Evolutionary conservation across 2,329 filamentous ascomycete genomes (phyloP), one percentile per base, ranked within the genome.

Genomic region (Escovopsis sp.): DNA sequence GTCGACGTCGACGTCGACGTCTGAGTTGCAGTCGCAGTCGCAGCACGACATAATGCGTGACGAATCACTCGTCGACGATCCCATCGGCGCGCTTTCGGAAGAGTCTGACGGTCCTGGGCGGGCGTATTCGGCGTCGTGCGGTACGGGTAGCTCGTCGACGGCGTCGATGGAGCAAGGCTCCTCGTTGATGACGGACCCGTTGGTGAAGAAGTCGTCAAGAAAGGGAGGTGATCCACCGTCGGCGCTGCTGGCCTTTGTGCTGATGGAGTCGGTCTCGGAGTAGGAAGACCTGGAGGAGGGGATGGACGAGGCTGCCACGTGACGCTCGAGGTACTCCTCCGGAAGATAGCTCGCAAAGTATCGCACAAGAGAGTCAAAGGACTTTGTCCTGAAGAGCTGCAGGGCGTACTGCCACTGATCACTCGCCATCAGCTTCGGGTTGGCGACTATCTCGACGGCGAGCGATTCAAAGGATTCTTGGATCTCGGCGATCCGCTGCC

Each of bases 331-430:
- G 44, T 71, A 68, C 45, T 67, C 61, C 10, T 66, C 58, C 24
- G 73, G 72, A 7, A 77, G 66, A 47, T 76, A 76, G 38, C 71
- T 76, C 15, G 71, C 63, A 55, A 75, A 77, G 53, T 72, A 76
- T 47, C 72, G 65, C 46, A 77, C 70, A 45, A 77, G 69, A 14
- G 72, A 76, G 55, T 77, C 73, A 43, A 75, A 67, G 2, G 71
- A 75, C 50, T 64, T 69, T 9, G 72, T 72, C 12, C 73, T 68
- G 52, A 77, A 76, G 42, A 76, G 67, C 52, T 76, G 72, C 25
- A 76, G 53, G 24, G 73, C 73, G 48, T 68, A 59, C 48, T 72
- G 65, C 73, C 73, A 77, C 59, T 76, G 72, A 14, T 72, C 63
- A 38, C 70, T 72, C 43, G 70, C 72, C 57, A 77, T 71, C 48